These are phyloP conservation scores for Aspergillus terreus DNA, from an alignment of 2,329 filamentous ascomycete genomes.

Conservation along the genomic window DNA sequence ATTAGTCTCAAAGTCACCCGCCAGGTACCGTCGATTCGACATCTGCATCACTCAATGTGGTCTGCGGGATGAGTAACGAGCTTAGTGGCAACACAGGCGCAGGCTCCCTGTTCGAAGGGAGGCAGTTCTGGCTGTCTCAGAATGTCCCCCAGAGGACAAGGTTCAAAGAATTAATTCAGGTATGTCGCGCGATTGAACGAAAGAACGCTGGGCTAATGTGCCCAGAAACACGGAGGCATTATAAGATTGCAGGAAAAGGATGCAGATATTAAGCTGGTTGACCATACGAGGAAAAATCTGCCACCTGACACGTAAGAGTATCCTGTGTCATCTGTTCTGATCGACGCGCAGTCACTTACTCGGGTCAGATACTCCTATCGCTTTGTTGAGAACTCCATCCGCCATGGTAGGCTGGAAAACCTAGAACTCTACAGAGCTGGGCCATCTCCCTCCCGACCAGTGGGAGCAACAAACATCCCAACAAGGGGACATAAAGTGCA, in stretches of 20 bases:
- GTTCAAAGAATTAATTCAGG: constrained; percentile 48
- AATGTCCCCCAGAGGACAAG: constrained; percentile 49
- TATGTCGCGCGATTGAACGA: constrained; percentile 14
- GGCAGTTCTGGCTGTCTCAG: constrained; percentile 57
- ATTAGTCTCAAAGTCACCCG: too few species aligned
- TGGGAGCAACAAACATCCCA: constrained; percentile 39
- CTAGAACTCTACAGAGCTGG: constrained; percentile 48
- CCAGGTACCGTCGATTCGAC: neutral
- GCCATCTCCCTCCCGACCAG: constrained; percentile 41
- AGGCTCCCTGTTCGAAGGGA: constrained; percentile 47
- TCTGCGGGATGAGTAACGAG: neutral
- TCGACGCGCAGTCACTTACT: neutral
- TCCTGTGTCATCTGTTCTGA: neutral
- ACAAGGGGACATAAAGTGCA: constrained; percentile 27
- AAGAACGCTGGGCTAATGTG: neutral
- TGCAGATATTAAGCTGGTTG: constrained; percentile 57
- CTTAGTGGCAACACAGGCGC: neutral
- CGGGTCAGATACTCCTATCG: constrained; percentile 50
- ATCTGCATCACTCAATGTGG: neutral
- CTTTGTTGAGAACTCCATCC: constrained; percentile 55
- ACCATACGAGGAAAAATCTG: constrained; percentile 51
- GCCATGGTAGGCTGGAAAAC: constrained; percentile 46
- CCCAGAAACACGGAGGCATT: constrained; percentile 52
- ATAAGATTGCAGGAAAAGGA: constrained; percentile 52
- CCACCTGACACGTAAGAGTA: constrained; percentile 46